Conservation (phyloP, 2,329 filamentous ascomycete species). For the Fusarium newnesense region DNA sequence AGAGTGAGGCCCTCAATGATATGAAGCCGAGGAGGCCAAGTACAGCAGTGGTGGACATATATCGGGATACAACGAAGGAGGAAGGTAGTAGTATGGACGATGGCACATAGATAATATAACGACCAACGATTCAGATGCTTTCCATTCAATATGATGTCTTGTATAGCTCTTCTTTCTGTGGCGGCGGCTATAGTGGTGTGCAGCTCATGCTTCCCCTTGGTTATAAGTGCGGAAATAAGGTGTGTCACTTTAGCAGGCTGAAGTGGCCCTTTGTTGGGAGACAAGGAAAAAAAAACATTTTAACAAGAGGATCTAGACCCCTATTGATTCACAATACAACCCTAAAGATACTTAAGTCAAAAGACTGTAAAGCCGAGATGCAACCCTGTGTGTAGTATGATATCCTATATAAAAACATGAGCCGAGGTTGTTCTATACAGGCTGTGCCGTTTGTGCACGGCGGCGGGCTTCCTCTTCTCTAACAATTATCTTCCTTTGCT, state of each 20-base stretch:
- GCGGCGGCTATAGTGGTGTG: not conserved
- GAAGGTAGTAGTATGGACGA: conserved; percentile 30
- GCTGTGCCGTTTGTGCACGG: conserved; percentile 11
- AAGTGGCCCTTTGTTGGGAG: not conserved
- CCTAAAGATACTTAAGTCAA: not conserved
- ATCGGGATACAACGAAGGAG: conserved; percentile 50
- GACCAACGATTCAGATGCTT: not conserved
- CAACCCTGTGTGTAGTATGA: not conserved
- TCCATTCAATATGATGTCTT: not conserved
- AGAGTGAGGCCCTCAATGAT: conserved; percentile 65
- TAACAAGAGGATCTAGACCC: not conserved
- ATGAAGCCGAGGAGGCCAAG: conserved; percentile 66
- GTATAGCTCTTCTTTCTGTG: not conserved
- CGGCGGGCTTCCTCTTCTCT: conserved; percentile 30
- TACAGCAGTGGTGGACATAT: conserved; percentile 60
- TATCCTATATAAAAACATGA: not conserved
- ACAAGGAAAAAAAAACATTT: not conserved
- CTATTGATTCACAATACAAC: not conserved
- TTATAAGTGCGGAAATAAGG: not conserved
- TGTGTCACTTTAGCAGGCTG: not conserved
- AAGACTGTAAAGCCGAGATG: not conserved
- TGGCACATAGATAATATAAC: conserved; percentile 52
- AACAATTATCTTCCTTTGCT: conserved; percentile 35
- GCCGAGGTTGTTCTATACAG: not conserved
- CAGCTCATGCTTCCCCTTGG: not conserved